Conservation (phyloP, 495 filamentous ascomycete species). For the Penicillium daleae region DNA sequence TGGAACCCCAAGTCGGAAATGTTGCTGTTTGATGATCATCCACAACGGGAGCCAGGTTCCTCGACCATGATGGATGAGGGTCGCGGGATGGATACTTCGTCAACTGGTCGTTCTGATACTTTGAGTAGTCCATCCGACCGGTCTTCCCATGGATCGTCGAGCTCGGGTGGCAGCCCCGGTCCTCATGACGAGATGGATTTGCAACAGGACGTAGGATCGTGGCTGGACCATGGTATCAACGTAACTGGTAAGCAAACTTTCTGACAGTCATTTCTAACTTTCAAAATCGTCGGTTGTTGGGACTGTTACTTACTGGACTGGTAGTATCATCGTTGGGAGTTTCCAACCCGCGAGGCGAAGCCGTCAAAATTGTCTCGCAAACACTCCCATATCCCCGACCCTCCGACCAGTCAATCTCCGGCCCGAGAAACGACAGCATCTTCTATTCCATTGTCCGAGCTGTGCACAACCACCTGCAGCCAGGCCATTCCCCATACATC, state of each 20-base stretch:
- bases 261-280: neutral
- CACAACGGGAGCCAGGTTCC: constrained; percentile 34
- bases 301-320: constrained; percentile 15
- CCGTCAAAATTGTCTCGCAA: constrained; percentile 63
- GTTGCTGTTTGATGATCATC: constrained; percentile 38
- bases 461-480: constrained; percentile 55
- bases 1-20: constrained; percentile 45
- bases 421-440: constrained; percentile 40
- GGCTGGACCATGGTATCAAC: constrained; percentile 50
- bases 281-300: neutral
- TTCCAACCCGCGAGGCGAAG: constrained; percentile 42
- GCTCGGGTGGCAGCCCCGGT: constrained; percentile 42
- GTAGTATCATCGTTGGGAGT: constrained; percentile 43
- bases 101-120: constrained; percentile 33
- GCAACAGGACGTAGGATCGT: constrained; percentile 42
- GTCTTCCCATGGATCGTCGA: constrained; percentile 41
- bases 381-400: constrained; percentile 63
- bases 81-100: constrained; percentile 38
- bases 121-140: constrained; percentile 42
- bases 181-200: constrained; percentile 46
- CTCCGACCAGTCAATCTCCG: constrained; percentile 45
- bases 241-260: constrained; percentile 39
- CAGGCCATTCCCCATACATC: constrained; percentile 55
- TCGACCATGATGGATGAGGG: constrained; percentile 44
- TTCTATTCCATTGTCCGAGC: constrained; percentile 56